Conservation (phyloP, 768 basidiomycete genomes). For the Candolleomyces efflorescens region DNA sequence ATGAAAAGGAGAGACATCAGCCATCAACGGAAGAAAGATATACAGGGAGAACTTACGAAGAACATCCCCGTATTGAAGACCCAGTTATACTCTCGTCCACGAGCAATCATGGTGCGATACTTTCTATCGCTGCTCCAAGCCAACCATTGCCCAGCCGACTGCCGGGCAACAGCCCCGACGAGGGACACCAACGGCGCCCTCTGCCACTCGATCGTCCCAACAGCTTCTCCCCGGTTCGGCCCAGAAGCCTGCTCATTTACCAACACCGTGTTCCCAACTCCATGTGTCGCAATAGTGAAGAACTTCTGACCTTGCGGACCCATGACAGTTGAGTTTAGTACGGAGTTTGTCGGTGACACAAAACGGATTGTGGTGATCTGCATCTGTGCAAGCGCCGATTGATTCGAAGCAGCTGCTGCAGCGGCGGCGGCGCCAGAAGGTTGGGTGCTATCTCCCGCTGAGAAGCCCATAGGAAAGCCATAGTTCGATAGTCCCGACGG, state of each 20-base stretch:
- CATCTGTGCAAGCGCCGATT: not conserved
- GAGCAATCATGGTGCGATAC: constrained; percentile 4
- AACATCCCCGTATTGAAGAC: constrained; percentile 5
- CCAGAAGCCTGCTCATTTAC: constrained; percentile 7
- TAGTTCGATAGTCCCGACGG: constrained; percentile 7
- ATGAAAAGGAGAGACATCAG: not conserved
- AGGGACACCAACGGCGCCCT: not conserved
- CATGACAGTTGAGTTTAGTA: constrained; percentile 4
- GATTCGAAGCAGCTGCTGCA: not conserved
- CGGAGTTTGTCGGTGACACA: not conserved
- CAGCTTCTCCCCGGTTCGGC: not conserved
- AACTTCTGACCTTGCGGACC: not conserved
- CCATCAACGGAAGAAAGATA: not conserved
- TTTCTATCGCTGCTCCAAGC: constrained; percentile 1
- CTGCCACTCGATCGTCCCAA: constrained; percentile 9
- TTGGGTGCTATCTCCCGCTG: not conserved
- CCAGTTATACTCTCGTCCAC: constrained; percentile 6
- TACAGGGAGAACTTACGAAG: not conserved
- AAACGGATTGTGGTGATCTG: constrained; percentile 9
- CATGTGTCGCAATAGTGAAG: constrained; percentile 75
- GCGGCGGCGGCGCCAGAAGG: not conserved
- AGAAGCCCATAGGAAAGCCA: not conserved
- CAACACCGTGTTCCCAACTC: constrained; percentile 7
- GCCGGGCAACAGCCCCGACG: constrained; percentile 3
- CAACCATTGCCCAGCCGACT: constrained; percentile 7